Conservation (phyloP, 345 rosid species). For the Anastatica hierochuntica region DNA sequence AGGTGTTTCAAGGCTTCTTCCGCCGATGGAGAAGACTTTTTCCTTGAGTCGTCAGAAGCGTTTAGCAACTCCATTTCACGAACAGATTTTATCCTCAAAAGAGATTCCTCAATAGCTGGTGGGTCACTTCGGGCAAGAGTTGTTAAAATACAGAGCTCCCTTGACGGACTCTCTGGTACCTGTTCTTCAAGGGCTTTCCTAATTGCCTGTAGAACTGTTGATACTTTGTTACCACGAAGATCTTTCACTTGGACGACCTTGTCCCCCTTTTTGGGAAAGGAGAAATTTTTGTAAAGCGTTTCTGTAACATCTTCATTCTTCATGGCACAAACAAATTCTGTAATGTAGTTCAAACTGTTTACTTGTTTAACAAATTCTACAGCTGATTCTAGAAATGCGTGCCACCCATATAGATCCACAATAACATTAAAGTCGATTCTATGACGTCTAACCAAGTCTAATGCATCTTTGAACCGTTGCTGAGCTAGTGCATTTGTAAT, state of each 20-base stretch:
- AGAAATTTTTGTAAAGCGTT: conserved; percentile 50
- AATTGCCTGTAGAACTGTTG: conserved; percentile 68
- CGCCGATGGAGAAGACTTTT: conserved; percentile 60
- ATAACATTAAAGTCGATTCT: conserved; percentile 86
- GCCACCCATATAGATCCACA: conserved; percentile 82
- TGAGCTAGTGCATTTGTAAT: conserved; percentile 63
- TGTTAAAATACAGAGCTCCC: conserved; percentile 93
- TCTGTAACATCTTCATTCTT: conserved; percentile 67
- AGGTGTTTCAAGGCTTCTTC: conserved; percentile 96
- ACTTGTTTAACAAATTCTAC: conserved; percentile 79
- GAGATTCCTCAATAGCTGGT: conserved; percentile 81
- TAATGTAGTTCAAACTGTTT: conserved; percentile 67
- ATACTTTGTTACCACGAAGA: conserved; percentile 48
- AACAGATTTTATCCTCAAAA: conserved; percentile 72
- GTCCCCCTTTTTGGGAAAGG: conserved; percentile 33
- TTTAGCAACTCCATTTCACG: conserved; percentile 78
- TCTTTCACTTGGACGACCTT: conserved; percentile 34
- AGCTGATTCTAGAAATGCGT: conserved; percentile 58
- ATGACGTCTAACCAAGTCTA: conserved; percentile 88
- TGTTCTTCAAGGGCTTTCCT: conserved; percentile 75
- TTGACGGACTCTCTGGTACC: conserved; percentile 70
- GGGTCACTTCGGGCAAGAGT: conserved; percentile 90
- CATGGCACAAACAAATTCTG: conserved; percentile 85
- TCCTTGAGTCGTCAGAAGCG: conserved; percentile 49
- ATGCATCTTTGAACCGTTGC: conserved; percentile 64